Conservation (phyloP, 495 filamentous ascomycete species). For the Parmelia sp. region DNA sequence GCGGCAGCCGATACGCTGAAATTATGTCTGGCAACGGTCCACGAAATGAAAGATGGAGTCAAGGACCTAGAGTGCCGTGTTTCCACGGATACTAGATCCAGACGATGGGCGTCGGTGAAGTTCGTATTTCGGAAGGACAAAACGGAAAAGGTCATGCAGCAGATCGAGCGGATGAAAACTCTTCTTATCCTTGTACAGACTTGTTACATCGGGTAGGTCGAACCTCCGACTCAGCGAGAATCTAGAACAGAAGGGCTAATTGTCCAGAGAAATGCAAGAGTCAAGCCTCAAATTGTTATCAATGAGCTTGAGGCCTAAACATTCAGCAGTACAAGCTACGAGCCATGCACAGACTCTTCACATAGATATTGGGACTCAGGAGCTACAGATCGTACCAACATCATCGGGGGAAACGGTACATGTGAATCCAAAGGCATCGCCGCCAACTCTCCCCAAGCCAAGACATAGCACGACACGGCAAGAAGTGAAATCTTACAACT, state of each 20-base stretch:
- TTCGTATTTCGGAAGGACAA: background rate
- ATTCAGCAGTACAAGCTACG: background rate
- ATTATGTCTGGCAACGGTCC: background rate
- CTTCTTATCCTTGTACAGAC: background rate
- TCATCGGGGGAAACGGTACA: background rate
- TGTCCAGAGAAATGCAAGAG: background rate
- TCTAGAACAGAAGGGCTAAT: background rate
- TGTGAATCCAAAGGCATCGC: background rate
- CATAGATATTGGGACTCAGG: background rate
- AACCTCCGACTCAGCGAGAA: background rate
- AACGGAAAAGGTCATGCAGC: background rate
- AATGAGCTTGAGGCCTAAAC: background rate
- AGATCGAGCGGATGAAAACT: background rate
- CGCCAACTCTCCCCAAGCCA: background rate
- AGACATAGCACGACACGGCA: background rate
- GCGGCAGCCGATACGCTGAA: background rate
- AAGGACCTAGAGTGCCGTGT: background rate
- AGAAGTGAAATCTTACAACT: background rate
- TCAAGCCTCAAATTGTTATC: background rate
- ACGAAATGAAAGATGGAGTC: background rate
- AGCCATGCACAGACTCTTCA: background rate
- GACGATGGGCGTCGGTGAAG: background rate
- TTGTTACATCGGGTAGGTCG: background rate
- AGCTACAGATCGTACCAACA: background rate
- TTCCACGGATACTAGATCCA: background rate